A percentile compares a stretch with the other conserved stretches of the same genome.
These are phyloP conservation scores for Pichia sp. DNA, from an alignment of 1,139 yeast genomes.

Conservation along the genomic window DNA sequence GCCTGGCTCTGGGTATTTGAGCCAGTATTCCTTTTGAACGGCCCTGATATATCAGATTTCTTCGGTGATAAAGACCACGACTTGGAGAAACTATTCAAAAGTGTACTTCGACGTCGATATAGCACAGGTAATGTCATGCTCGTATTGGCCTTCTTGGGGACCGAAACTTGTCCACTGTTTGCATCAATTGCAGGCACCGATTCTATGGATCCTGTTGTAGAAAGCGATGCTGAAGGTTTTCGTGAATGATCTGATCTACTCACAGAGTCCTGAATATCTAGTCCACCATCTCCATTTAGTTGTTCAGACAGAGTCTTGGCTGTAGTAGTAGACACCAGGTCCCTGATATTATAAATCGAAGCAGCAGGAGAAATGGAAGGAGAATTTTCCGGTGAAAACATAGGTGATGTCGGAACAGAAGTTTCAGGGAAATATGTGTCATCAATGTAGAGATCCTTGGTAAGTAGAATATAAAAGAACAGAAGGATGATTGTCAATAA, in stretches of 20 bases:
- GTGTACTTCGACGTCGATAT: constrained; percentile 3
- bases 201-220: background rate
- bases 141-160: background rate
- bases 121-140: background rate
- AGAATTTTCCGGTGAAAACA: constrained; percentile 4
- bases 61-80: constrained; percentile 3
- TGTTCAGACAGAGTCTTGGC: background rate
- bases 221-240: background rate
- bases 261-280: background rate
- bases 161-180: background rate
- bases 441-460: constrained; percentile 48
- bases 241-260: background rate
- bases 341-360: constrained; percentile 1
- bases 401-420: background rate
- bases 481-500: constrained; percentile 49
- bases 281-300: background rate
- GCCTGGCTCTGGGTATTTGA: background rate
- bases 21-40: background rate
- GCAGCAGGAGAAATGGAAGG: constrained; percentile 10
- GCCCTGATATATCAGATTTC: constrained; percentile 1
- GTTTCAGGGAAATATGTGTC: constrained; percentile 16
- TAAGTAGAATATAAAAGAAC: constrained; percentile 54
- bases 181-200: background rate
- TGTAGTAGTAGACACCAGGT: background rate
- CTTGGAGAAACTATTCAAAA: constrained; percentile 4